Evolutionary conservation across 2,329 filamentous ascomycete genomes (phyloP), one percentile per base, ranked within the genome.

Genomic region (Paecilomyces dactylethromorphus): DNA sequence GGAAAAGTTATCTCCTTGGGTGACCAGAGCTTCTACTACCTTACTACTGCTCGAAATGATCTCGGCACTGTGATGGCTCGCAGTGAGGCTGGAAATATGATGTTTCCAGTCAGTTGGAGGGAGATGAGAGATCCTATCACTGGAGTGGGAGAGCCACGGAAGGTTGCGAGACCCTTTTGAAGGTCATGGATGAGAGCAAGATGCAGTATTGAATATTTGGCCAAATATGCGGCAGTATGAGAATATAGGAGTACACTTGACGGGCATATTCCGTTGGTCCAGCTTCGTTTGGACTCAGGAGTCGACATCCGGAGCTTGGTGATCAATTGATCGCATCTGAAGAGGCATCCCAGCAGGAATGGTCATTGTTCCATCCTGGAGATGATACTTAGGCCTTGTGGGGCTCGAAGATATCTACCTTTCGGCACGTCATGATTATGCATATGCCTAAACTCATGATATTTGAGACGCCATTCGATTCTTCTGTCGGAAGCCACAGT

Each of bases 61-160:
- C 81, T 96, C 49, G 94, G 94, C 2, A 93, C 97, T 59, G 90
- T 99, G 45, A 90, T 97, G 86, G 94, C 93, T 10, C 88, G 85
- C 66, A 95, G 91, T 71, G 91, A 96, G 72, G 84, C 84, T 2
- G 92, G 92, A 1, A 93, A 95, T 75, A 84, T 89, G 67, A 96
- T 97, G 92, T 89, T 89, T 68, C 93, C 94, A 1, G 84, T 96
- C 58, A 95, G 88, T 75, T 99, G 94, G 94, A 95, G 88, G 78
- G 93, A 97, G 77, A 96, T 95, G 78, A 84, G 85, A 69, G 93
- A 97, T 78, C 86, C 87, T 0, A 85, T 88, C 69, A 95, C 88
- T 6, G 92, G 91, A 2, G 70, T 80, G 53, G 86, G 81, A 65
- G 94, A 97, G 82, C 78, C 78, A 64, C 87, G 94, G 73, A 99